These are phyloP conservation scores for Endotrypanum monterogeii DNA, from an alignment of 208 protist genomes.

Conservation along the genomic window DNA sequence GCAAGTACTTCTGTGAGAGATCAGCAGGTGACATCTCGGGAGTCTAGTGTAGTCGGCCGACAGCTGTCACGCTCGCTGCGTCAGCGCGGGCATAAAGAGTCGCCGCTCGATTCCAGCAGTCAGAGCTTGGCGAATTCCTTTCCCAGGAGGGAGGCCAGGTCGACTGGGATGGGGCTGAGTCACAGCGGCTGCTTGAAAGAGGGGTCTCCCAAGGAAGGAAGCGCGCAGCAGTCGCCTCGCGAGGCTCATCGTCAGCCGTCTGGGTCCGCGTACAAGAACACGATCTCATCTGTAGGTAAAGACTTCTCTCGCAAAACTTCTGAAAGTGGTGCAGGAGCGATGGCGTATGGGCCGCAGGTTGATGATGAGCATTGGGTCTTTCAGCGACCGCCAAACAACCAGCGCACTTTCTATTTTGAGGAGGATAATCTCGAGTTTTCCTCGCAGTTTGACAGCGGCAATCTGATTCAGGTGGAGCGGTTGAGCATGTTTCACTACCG, in stretches of 20 bases:
- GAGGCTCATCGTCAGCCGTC: neutral
- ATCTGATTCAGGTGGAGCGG: conserved; percentile 88
- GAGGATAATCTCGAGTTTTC: conserved; percentile 89
- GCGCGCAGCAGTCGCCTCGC: neutral
- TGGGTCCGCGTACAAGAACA: neutral
- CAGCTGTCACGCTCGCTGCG: neutral
- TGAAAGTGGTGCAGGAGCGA: neutral
- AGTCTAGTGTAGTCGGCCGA: neutral
- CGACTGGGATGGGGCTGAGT: neutral
- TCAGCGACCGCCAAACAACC: conserved; percentile 78
- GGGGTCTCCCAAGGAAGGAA: conserved; percentile 4
- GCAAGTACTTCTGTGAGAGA: neutral
- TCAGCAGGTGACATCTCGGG: neutral
- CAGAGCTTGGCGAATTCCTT: too few relatives aligned
- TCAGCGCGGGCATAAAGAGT: neutral
- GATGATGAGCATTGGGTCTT: conserved; percentile 69
- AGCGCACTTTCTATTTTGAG: conserved; percentile 85
- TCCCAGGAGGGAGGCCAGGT: neutral
- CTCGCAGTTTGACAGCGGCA: conserved; percentile 91
- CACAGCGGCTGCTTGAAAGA: neutral
- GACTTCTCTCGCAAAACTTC: neutral
- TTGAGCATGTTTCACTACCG: conserved; percentile 64
- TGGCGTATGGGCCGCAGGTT: neutral
- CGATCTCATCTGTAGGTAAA: neutral
- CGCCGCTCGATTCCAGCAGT: neutral